Evolutionary conservation across 106 monocot species (phyloP).

Genomic region (Gastrodia elata): DNA sequence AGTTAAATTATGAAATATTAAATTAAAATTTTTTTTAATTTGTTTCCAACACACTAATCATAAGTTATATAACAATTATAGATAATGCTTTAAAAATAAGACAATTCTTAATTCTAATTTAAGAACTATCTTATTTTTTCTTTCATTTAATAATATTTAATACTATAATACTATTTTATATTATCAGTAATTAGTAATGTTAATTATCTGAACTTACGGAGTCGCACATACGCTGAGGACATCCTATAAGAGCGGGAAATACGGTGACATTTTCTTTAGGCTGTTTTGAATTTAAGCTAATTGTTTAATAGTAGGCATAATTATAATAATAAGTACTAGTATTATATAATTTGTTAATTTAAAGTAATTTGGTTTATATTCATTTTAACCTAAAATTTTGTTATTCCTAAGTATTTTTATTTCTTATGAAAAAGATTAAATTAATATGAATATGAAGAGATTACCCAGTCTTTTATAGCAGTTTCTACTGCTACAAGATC

Average conservation of each 20-base stretch:
- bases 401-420: neutral
- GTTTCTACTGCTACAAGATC: neutral
- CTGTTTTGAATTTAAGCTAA: neutral
- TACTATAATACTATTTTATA: no score
- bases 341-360: neutral
- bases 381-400: neutral
- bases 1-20: no score
- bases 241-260: constrained; percentile 10
- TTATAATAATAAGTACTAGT: no score
- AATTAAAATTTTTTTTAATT: no score
- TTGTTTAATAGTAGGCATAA: no score
- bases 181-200: no score
- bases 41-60: no score
- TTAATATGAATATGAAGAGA: neutral
- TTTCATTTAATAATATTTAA: no score
- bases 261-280: constrained; percentile 8
- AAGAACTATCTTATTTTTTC: no score
- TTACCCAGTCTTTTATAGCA: neutral
- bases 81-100: no score
- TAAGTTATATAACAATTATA: no score
- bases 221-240: constrained; percentile 5
- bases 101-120: no score
- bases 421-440: neutral
- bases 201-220: constrained; percentile 9
- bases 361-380: neutral